Base-by-base conservation (phyloP, 2,329 filamentous ascomycete species). In the Ophiostoma angusticollis region DNA sequence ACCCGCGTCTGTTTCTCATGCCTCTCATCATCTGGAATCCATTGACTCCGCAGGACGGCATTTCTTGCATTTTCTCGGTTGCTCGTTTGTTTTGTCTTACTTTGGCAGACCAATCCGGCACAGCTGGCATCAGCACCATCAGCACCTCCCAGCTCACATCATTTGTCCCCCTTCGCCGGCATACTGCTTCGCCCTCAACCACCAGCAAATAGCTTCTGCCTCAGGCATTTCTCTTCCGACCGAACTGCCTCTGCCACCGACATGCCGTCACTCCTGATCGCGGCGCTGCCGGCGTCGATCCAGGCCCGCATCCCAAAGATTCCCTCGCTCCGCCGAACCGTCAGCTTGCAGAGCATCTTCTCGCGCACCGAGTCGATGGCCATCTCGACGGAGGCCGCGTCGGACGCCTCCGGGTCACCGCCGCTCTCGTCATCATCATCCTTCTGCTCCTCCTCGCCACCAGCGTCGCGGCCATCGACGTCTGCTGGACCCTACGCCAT, bases 201-300 rank as follows among this genome's bases (percentile, higher is more conserved):
- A n/a, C n/a, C n/a, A n/a, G n/a, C n/a, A n/a, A n/a, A n/a, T n/a
- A n/a, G n/a, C n/a, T n/a, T n/a, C n/a, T n/a, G n/a, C n/a, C n/a
- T n/a, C n/a, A n/a, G n/a, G n/a, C n/a, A n/a, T n/a, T n/a, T n/a
- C n/a, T n/a, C n/a, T 8, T 12, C 34, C 28, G 16, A 13, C 35
- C 30, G n/a, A n/a, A 25, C 9, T 18, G 17, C 9, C 18, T 12
- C 17, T 14, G 16, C 27, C 24, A 23, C 35, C 31, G 38, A 30
- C 31, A 44, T 46, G 44, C 28, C 46, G 9, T 48, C 47, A 8
- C 45, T 48, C 18, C 31, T 43, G 23, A 39, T 35, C 24, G 42
- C 45, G 16, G 43, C 38, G 41, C 50, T 49, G 40, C 52, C 37
- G 42, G 53, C 42, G 22, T 47, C 41, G n/a, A 41, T 50, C 34